phyloP scores from a whole-genome alignment of 129 eudicot species.

The Apium graveolens region DNA sequence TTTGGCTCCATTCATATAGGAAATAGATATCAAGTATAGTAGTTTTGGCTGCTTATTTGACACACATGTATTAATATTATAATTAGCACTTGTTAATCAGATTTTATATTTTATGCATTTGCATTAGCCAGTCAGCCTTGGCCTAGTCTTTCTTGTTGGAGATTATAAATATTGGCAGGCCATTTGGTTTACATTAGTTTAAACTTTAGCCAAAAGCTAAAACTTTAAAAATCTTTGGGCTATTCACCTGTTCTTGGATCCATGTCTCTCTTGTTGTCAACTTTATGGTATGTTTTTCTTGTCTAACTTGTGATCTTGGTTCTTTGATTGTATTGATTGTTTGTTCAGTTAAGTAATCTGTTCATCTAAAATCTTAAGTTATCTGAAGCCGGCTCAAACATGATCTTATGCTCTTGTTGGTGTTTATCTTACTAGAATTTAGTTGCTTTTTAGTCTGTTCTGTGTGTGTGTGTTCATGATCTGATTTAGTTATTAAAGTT shows the following conservation, averaged over 20 bases:
- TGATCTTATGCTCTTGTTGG: no score
- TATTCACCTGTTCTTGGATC: neutral
- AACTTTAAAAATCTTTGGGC: neutral
- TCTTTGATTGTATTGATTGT: neutral
- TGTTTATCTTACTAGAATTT: no score
- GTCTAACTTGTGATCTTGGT: neutral
- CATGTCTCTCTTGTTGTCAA: neutral
- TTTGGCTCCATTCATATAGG: neutral
- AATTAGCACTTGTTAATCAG: neutral
- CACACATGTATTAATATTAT: neutral
- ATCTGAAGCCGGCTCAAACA: no score
- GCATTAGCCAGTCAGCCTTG: neutral
- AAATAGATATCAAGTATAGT: neutral
- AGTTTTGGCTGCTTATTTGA: slow-evolving; percentile 6
- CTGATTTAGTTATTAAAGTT: neutral
- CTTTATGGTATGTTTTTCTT: neutral
- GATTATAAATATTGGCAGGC: neutral
- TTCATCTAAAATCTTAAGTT: no score
- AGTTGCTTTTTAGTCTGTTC: no score
- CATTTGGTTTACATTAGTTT: neutral
- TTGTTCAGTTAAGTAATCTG: no score
- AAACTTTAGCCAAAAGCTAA: neutral
- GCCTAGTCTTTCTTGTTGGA: neutral
- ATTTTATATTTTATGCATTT: neutral
- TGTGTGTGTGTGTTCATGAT: neutral